These are phyloP conservation scores for Populus tomentosa DNA, from an alignment of 441 rosid genomes.

Conservation along the genomic window DNA sequence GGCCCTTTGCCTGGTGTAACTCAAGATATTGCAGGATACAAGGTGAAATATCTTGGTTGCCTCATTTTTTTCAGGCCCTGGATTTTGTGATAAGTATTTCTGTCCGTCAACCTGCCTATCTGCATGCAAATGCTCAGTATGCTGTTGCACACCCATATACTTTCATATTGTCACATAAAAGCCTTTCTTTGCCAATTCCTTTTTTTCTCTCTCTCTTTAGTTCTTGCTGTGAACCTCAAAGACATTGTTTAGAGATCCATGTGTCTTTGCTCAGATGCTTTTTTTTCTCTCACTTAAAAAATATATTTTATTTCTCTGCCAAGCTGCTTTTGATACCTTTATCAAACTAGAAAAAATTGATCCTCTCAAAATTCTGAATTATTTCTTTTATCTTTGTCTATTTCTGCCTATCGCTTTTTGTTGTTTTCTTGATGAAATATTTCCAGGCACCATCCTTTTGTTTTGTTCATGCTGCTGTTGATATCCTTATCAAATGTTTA, in stretches of 20 bases:
- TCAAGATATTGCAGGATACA: slow-evolving; percentile 92
- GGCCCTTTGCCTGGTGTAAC: slow-evolving; percentile 98
- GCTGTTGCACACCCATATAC: background rate
- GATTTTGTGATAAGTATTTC: background rate
- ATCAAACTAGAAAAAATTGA: background rate
- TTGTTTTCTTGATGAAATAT: background rate
- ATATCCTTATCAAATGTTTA: background rate
- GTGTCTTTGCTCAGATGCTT: background rate
- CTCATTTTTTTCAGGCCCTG: background rate
- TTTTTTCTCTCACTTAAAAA: background rate
- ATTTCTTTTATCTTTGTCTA: background rate
- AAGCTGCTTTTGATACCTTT: background rate
- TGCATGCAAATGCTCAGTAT: background rate
- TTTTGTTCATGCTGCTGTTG: background rate
- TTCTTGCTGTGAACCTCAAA: background rate
- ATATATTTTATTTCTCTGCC: background rate
- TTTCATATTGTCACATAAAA: background rate
- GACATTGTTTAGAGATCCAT: background rate
- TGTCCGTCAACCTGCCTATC: background rate
- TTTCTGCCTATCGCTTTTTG: background rate
- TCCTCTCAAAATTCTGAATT: background rate
- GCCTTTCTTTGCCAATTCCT: background rate
- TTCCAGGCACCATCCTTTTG: background rate
- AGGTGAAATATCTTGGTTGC: slow-evolving; percentile 34
- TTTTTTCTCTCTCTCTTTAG: background rate